These are phyloP conservation scores for Neonectria sp. DNA, from an alignment of 2,329 filamentous ascomycete species.

Conservation along the genomic window DNA sequence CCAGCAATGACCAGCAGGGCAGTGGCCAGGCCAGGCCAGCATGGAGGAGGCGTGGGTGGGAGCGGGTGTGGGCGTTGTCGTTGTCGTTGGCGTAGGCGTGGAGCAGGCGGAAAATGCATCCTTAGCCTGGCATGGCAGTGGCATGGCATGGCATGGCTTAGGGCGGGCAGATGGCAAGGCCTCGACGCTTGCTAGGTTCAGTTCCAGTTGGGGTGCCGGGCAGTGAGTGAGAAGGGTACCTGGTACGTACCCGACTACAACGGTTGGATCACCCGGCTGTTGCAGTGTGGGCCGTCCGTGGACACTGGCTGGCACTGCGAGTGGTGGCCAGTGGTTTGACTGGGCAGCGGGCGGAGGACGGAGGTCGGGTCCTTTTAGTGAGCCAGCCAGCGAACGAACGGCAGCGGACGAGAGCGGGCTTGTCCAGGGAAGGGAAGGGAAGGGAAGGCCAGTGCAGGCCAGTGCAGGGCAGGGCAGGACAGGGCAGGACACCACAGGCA, in stretches of 20 bases:
- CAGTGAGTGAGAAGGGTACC: neutral
- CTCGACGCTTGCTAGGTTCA: neutral
- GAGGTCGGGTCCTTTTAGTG: slow-evolving; percentile 12
- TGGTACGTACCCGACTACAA: slow-evolving; percentile 1
- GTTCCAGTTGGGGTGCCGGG: neutral
- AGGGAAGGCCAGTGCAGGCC: slow-evolving; percentile 7
- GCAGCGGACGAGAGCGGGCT: slow-evolving; percentile 16
- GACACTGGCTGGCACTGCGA: neutral
- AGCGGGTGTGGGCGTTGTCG: slow-evolving; percentile 16
- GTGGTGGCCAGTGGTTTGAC: slow-evolving; percentile 4
- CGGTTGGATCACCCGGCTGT: slow-evolving; percentile 1
- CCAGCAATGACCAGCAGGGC: too few species aligned
- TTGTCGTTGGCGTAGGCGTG: slow-evolving; percentile 19
- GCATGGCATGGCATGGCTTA: slow-evolving; percentile 20
- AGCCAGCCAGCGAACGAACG: slow-evolving; percentile 17
- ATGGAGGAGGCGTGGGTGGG: slow-evolving; percentile 19
- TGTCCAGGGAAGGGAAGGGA: slow-evolving; percentile 8
- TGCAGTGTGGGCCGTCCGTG: neutral
- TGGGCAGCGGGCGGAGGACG: slow-evolving; percentile 3
- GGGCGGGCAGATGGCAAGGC: slow-evolving; percentile 4
- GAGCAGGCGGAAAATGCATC: slow-evolving; percentile 25
- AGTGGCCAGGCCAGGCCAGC: slow-evolving; percentile 16
- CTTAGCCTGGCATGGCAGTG: slow-evolving; percentile 16
- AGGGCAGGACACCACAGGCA: neutral
- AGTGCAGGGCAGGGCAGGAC: slow-evolving; percentile 13